Evolutionary conservation across 805 yeast species (phyloP).

Genomic region (Komagataella kurtzmanii): DNA sequence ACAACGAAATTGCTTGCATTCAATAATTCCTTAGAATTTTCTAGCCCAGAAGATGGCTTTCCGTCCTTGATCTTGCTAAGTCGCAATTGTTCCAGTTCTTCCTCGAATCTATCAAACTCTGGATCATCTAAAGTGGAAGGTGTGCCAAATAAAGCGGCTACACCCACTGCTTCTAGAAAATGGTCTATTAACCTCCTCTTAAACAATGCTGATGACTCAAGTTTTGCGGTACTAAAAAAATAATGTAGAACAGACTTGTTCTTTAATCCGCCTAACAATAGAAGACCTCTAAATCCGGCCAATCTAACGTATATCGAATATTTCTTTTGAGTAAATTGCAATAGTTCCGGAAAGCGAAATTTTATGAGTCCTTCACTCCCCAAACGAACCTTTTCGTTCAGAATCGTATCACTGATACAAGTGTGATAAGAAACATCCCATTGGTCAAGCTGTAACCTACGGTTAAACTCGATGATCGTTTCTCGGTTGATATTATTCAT

Average conservation of each 20-base stretch:
- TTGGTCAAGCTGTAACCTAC: slow-evolving; percentile 68
- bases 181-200: slow-evolving; percentile 32
- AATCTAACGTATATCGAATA: slow-evolving; percentile 40
- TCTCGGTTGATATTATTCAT: slow-evolving; percentile 11
- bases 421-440: slow-evolving; percentile 72
- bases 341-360: slow-evolving; percentile 38
- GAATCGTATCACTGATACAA: slow-evolving; percentile 38
- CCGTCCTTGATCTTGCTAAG: slow-evolving; percentile 7
- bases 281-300: slow-evolving; percentile 56
- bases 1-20: slow-evolving; percentile 26
- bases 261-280: slow-evolving; percentile 66
- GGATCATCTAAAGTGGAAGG: slow-evolving; percentile 49
- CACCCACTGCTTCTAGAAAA: slow-evolving; percentile 41
- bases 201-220: slow-evolving; percentile 42
- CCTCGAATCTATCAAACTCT: slow-evolving; percentile 26
- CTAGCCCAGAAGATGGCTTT: not conserved
- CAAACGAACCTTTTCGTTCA: slow-evolving; percentile 46
- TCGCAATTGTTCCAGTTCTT: not conserved
- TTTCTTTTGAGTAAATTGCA: slow-evolving; percentile 36
- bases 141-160: slow-evolving; percentile 53
- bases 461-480: slow-evolving; percentile 52
- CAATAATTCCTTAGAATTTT: slow-evolving; percentile 7
- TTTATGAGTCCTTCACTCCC: slow-evolving; percentile 40
- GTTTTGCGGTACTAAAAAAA: slow-evolving; percentile 39
- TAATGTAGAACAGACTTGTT: slow-evolving; percentile 48